These are phyloP conservation scores for Teunomyces tritomae DNA, from an alignment of 805 yeast genomes.

Conservation along the genomic window DNA sequence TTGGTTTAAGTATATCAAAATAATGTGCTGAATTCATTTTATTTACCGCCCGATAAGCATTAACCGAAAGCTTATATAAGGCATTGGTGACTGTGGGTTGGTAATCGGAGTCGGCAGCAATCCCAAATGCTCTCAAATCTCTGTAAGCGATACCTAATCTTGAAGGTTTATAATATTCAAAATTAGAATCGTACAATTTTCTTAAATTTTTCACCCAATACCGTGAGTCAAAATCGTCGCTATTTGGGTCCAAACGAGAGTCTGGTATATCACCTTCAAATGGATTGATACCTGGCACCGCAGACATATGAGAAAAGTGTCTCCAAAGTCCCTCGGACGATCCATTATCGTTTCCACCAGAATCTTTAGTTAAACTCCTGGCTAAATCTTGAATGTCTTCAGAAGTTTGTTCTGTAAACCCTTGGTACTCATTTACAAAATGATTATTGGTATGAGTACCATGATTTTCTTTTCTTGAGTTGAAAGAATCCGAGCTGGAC, in stretches of 20 bases:
- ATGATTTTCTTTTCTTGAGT: not conserved
- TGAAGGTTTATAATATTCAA: conserved; percentile 62
- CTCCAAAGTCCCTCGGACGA: conserved; percentile 26
- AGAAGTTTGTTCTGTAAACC: conserved; percentile 8
- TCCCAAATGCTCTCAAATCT: conserved; percentile 59
- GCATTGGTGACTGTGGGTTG: conserved; percentile 56
- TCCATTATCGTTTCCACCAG: not conserved
- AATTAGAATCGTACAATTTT: conserved; percentile 50
- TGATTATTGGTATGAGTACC: not conserved
- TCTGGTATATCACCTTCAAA: conserved; percentile 21
- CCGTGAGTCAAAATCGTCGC: conserved; percentile 56
- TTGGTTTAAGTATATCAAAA: conserved; percentile 32
- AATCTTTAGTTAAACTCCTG: conserved; percentile 15
- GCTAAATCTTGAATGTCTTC: conserved; percentile 20
- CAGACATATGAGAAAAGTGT: conserved; percentile 50
- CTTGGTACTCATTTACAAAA: conserved; percentile 12
- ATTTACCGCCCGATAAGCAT: conserved; percentile 14
- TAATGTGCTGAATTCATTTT: conserved; percentile 22
- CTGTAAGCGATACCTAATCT: conserved; percentile 59
- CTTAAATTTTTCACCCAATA: conserved; percentile 68
- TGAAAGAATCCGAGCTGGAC: not conserved
- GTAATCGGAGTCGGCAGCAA: conserved; percentile 66
- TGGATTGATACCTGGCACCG: conserved; percentile 49
- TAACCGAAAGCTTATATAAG: conserved; percentile 17
- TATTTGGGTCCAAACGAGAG: conserved; percentile 55